These are phyloP conservation scores for Suillus decipiens DNA, from an alignment of 768 basidiomycete genomes.

Conservation along the genomic window DNA sequence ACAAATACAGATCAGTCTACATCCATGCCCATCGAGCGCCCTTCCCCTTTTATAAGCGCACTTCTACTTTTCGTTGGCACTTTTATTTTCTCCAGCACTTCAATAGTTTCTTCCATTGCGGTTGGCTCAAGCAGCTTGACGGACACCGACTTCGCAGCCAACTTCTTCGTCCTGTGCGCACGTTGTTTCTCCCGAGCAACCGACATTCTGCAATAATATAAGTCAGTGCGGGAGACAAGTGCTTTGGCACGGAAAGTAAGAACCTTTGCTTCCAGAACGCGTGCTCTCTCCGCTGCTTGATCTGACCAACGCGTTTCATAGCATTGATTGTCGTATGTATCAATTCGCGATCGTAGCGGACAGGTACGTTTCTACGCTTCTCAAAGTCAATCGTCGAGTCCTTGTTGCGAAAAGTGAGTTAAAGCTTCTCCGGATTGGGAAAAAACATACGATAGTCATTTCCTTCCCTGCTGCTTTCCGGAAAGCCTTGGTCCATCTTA, in stretches of 20 bases:
- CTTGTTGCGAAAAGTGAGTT: constrained; percentile 42
- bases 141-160: constrained; percentile 54
- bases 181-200: constrained; percentile 77
- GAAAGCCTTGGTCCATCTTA: constrained; percentile 99
- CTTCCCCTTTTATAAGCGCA: constrained; percentile 81
- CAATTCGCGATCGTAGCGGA: constrained; percentile 94
- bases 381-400: constrained; percentile 99
- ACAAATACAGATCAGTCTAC: constrained; percentile 51
- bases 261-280: constrained; percentile 96
- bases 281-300: constrained; percentile 85
- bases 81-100: constrained; percentile 78
- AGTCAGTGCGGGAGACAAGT: background rate
- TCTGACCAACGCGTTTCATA: constrained; percentile 94
- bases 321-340: constrained; percentile 92
- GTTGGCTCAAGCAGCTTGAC: constrained; percentile 70
- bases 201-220: constrained; percentile 67
- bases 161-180: constrained; percentile 66
- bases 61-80: constrained; percentile 61
- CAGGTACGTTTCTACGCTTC: constrained; percentile 96
- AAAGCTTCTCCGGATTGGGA: constrained; percentile 2
- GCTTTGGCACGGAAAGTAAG: constrained; percentile 15
- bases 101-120: constrained; percentile 45
- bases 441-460: constrained; percentile 87
- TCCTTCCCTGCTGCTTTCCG: constrained; percentile 98
- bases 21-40: constrained; percentile 91